Percentiles rank a stretch among this genome's conserved stretches.
Evolutionary conservation across 1,139 yeast species (phyloP).

Genomic region (Tardiomyces digboiensis): DNA sequence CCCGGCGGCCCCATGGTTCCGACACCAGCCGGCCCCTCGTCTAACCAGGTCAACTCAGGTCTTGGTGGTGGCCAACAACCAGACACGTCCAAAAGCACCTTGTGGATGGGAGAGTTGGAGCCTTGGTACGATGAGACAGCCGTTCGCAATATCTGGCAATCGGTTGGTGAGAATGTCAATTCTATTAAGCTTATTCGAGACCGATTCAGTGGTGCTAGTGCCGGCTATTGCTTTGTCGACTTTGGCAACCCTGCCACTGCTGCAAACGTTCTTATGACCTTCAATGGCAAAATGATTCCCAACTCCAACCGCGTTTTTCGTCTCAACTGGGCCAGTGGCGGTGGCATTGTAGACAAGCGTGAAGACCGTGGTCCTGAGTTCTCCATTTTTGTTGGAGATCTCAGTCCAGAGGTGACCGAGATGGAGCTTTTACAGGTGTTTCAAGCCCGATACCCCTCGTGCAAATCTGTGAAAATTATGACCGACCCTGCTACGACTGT

Average conservation of each 20-base stretch:
- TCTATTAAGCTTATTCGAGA: conserved; percentile 51
- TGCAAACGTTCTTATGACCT: conserved; percentile 45
- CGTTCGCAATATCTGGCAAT: conserved; percentile 59
- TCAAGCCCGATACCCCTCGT: conserved; percentile 60
- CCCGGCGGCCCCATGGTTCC: neutral
- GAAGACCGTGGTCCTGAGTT: conserved; percentile 42
- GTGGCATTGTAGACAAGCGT: conserved; percentile 33
- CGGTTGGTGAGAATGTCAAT: conserved; percentile 38
- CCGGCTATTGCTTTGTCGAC: conserved; percentile 83
- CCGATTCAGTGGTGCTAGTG: conserved; percentile 38
- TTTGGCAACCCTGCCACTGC: conserved; percentile 61
- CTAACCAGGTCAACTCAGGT: too few species aligned
- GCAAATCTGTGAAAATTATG: conserved; percentile 84
- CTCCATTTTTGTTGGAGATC: conserved; percentile 82
- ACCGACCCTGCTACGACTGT: conserved; percentile 64
- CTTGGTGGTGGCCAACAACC: too few species aligned
- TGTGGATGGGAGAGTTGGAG: conserved; percentile 97
- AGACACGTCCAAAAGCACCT: conserved; percentile 20
- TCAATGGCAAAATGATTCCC: conserved; percentile 66
- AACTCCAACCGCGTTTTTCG: conserved; percentile 51
- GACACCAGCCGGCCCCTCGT: too few species aligned
- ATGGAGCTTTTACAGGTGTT: conserved; percentile 57
- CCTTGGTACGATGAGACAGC: conserved; percentile 67
- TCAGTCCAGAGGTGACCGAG: conserved; percentile 71
- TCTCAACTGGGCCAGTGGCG: conserved; percentile 84